phyloP scores from a whole-genome alignment of 2,329 filamentous ascomycete genomes.

The Phialophora tarda region DNA sequence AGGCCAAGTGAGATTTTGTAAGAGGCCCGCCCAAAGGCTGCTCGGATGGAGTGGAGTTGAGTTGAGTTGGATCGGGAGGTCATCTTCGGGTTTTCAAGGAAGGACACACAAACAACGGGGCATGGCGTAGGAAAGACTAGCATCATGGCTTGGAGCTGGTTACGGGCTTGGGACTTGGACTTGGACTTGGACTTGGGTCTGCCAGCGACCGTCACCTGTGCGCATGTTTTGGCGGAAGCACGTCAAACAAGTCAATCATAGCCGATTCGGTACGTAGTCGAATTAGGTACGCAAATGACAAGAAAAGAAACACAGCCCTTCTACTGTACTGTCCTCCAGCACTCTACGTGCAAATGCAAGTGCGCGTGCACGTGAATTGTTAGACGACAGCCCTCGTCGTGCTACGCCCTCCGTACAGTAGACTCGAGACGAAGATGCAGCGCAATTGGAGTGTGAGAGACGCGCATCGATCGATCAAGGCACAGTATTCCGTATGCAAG shows the following conservation, averaged over 20 bases:
- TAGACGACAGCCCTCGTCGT: too few relatives aligned
- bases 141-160: neutral
- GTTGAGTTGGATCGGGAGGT: neutral
- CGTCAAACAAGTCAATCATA: neutral
- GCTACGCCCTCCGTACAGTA: too few relatives aligned
- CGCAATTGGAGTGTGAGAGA: too few relatives aligned
- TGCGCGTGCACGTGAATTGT: too few relatives aligned
- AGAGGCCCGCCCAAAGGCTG: neutral
- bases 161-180: neutral
- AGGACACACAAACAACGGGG: neutral
- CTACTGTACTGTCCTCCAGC: too few relatives aligned
- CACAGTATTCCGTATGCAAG: too few relatives aligned
- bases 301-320: too few relatives aligned
- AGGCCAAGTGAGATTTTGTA: conserved; percentile 25
- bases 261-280: neutral
- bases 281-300: too few relatives aligned
- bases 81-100: neutral
- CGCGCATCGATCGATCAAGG: too few relatives aligned
- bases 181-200: neutral
- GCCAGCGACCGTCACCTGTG: neutral
- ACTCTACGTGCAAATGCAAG: too few relatives aligned
- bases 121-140: neutral
- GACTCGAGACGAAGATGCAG: too few relatives aligned
- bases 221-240: neutral
- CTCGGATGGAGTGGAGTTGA: neutral